Evolutionary conservation across 495 filamentous ascomycete species (phyloP), one percentile per base, ranked within the genome.

Genomic region (Podospora tetraspora): DNA sequence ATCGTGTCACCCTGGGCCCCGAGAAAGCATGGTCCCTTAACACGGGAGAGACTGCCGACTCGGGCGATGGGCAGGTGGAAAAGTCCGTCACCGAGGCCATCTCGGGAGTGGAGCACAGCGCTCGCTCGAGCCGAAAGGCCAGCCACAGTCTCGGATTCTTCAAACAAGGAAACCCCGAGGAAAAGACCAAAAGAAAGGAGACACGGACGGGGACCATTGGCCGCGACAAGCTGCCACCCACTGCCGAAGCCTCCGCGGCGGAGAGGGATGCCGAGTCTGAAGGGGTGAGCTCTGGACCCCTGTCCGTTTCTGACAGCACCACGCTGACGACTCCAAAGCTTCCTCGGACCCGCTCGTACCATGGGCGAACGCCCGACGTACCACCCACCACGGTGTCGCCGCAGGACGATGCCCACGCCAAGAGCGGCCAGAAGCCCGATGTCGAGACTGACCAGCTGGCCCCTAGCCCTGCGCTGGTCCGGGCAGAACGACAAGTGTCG

Each of bases 131-230:
- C 78, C 88, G 95, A 68, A 99, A 99, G 80, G 90, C 94, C 59
- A 97, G 92, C 75, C 94, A 99, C 77, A 92, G 91, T 73, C 78
- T 99, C 59, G 88, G 95, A 3, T 84, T 97, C 63, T 99, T 99
- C 84, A 95, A 92, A 76, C 92, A 97, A 74, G 95, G 93, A 68
- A 90, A 86, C 23, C 84, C 92, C 25, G 82, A 83, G 52, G 82
- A 87, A 58, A 84, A 82, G 71, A 68, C 69, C 23, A 82, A 81
- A 69, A 78, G 76, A 62, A 82, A 77, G 64, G 81, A 84, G 3
- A 71, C 76, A 3, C 79, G 76, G 9, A 59, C 70, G 13, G 67
- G 68, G 2, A 66, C 70, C 1, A 68, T 70, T 61, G 58, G 73
- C n/a, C 76, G 78, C 23, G 78, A 82, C 22, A 79, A 76, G 62